Evolutionary conservation across 306 rosid genomes (phyloP).

Genomic region (Herpetospermum pedunculosum): DNA sequence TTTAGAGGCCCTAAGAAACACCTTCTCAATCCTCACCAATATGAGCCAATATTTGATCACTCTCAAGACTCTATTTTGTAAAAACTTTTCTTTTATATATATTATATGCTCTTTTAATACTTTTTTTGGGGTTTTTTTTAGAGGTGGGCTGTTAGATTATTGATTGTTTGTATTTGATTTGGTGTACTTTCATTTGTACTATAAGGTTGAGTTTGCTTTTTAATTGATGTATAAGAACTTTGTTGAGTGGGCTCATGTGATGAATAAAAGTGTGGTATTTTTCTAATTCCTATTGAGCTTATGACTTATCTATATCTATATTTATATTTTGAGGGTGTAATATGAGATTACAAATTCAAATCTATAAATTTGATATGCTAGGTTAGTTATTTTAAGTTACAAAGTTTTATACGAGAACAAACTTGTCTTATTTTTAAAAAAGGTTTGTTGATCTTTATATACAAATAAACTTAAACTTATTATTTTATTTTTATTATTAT

Average conservation of each 20-base stretch:
- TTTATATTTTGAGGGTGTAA: background rate
- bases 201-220: background rate
- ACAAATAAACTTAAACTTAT: no score
- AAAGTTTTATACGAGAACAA: no score
- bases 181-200: background rate
- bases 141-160: background rate
- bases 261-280: background rate
- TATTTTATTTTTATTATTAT: no score
- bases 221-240: background rate
- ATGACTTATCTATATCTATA: no score
- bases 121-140: background rate
- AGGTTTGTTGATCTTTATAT: no score
- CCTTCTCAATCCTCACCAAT: background rate
- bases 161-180: background rate
- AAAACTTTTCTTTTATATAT: background rate
- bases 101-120: background rate
- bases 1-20: conserved; percentile 1
- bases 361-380: no score
- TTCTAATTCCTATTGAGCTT: background rate
- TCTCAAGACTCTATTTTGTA: background rate
- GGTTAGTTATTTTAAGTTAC: no score
- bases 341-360: background rate
- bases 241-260: background rate
- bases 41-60: background rate
- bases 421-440: no score